Conservation (phyloP, 129 eudicot species). For the sunflower (Helianthus annuus) region HanXRQr2.0-SUNRISE NC_035447.2:113287673-113288172, state of each 20-base stretch:
- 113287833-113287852: neutral
- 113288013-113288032: constrained; percentile 62
- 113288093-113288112: constrained; percentile 97
- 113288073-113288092: constrained; percentile 78
- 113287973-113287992: constrained; percentile 83
- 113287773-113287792: neutral
- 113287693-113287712: neutral
- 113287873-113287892: constrained; percentile 39
- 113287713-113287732: neutral
- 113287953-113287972: constrained; percentile 80
- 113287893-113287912: constrained; percentile 91
- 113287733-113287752: neutral
- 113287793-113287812: neutral
- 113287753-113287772: neutral
- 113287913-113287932: constrained; percentile 90
- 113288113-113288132: constrained; percentile 72
- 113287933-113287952: constrained; percentile 69
- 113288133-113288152: constrained; percentile 94
- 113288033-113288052: constrained; percentile 63
- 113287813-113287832: too few species aligned
- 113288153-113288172: constrained; percentile 75
- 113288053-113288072: constrained; percentile 75
- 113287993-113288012: constrained; percentile 56
- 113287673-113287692: too few species aligned
- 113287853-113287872: constrained; percentile 57